Conservation (phyloP, 2,329 filamentous ascomycete genomes). For the Epichloe amarillans region DNA sequence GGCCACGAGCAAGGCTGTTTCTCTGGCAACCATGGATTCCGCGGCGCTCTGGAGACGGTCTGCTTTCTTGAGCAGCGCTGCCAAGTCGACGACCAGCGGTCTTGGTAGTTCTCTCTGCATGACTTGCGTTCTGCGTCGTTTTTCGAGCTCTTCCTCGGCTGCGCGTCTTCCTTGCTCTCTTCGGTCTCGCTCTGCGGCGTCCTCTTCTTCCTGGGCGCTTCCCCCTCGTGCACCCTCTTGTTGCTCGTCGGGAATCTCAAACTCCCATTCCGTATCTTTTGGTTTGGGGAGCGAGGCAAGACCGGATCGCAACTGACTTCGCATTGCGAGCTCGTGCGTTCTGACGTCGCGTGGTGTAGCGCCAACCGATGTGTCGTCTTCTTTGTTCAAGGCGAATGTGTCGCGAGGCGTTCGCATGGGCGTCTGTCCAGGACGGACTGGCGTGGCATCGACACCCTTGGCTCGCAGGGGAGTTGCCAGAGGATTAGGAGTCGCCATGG, state of each 20-base stretch:
- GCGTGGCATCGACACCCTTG: slow-evolving; percentile 55
- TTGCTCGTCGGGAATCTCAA: slow-evolving; percentile 78
- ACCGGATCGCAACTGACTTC: slow-evolving; percentile 54
- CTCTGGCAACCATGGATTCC: slow-evolving; percentile 57
- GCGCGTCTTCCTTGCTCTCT: slow-evolving; percentile 62
- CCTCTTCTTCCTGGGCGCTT: slow-evolving; percentile 42
- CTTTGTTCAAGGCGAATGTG: slow-evolving; percentile 68
- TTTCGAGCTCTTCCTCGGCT: slow-evolving; percentile 63
- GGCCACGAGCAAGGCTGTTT: slow-evolving; percentile 68
- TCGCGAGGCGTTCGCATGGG: slow-evolving; percentile 83
- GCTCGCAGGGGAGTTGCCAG: slow-evolving; percentile 75
- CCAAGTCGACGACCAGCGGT: slow-evolving; percentile 58
- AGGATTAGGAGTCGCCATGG: slow-evolving; percentile 85
- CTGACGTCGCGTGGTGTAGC: slow-evolving; percentile 68
- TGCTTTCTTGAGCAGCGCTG: slow-evolving; percentile 51
- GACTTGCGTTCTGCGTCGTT: slow-evolving; percentile 77
- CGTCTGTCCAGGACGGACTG: slow-evolving; percentile 59
- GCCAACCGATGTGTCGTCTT: slow-evolving; percentile 52
- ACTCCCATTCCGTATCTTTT: slow-evolving; percentile 87
- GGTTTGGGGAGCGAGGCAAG: slow-evolving; percentile 82
- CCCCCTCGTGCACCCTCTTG: slow-evolving; percentile 37
- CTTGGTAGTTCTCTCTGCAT: slow-evolving; percentile 74
- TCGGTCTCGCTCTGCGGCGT: slow-evolving; percentile 61
- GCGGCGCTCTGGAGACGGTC: slow-evolving; percentile 47
- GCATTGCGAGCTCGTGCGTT: slow-evolving; percentile 54